Percentiles rank a stretch among this genome's conserved stretches.
Evolutionary conservation across 768 basidiomycete species (phyloP).

Genomic region (Mycena latifolia): DNA sequence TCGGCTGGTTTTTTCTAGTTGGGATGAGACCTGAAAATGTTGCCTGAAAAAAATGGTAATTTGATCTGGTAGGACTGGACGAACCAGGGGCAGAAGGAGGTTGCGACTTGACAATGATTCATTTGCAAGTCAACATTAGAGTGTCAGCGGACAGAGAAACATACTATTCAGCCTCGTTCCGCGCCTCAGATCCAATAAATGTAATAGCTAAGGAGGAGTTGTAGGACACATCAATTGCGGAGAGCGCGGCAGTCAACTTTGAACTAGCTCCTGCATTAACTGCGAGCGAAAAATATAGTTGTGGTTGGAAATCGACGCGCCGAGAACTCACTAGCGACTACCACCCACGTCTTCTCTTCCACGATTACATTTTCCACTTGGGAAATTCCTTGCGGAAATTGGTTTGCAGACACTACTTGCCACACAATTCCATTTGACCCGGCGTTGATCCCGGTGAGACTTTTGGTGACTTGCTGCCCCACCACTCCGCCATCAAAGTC

Average conservation of each 20-base stretch:
- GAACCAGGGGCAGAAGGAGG: constrained; percentile 55
- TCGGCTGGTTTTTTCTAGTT: constrained; percentile 50
- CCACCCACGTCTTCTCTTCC: constrained; percentile 67
- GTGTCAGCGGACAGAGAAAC: neutral
- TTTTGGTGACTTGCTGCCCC: constrained; percentile 58
- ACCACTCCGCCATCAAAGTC: constrained; percentile 72
- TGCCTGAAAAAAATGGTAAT: too few relatives aligned
- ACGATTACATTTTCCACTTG: constrained; percentile 60
- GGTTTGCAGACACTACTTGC: constrained; percentile 52
- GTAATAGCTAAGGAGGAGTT: constrained; percentile 63
- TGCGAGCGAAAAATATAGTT: constrained; percentile 26
- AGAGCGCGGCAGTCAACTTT: constrained; percentile 51
- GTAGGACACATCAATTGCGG: constrained; percentile 56
- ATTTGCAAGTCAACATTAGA: neutral
- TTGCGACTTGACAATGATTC: neutral
- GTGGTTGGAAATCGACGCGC: neutral
- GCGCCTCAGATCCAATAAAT: constrained; percentile 59
- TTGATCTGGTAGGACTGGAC: constrained; percentile 35
- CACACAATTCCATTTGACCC: constrained; percentile 57
- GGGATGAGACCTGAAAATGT: constrained; percentile 42
- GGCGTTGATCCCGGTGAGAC: constrained; percentile 45
- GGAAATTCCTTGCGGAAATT: constrained; percentile 59
- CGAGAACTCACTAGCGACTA: constrained; percentile 60
- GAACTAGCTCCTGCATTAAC: constrained; percentile 57
- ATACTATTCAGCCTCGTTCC: constrained; percentile 61